Base-by-base conservation (phyloP, 768 basidiomycete species). In the Trametes sanguinea region DNA sequence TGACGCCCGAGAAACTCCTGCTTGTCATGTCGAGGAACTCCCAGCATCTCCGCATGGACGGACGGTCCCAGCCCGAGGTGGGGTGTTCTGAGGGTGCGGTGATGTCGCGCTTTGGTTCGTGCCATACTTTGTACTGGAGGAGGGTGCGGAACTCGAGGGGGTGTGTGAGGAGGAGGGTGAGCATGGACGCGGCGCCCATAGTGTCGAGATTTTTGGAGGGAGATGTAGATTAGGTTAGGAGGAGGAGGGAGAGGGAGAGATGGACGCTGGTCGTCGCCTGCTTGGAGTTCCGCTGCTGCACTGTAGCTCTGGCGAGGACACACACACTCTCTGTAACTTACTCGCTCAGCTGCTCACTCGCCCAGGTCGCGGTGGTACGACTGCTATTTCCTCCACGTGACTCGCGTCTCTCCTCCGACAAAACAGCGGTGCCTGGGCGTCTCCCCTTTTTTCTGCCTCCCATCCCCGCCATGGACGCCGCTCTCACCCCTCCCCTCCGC, bases 41-140 rank as follows among this genome's bases (percentile, higher is more conserved):
- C 95, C 95, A 98, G 71, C 95, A 98, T 45, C 85, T 80, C 58
- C 86, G 84, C 96, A 99, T 99, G 8, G 85, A 79, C 42, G 82
- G 71, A 58, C 96, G 80, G 76, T 97, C 87, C 87, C 91, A 98
- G 45, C 93, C 93, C 1, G 94, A 91, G 17, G 88, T 86, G 0
- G 82, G 77, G 67, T 90, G 85, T 68, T 98, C 92, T 64, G 82
- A 76, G 59, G 85, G 77, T 2, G 85, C 80, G 46, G 90, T 86
- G 68, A 98, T 91, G 69, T 95, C 92, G 67, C 94, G 86, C 69
- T 86, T 86, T 65, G 83, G 80, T 62, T 94, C 88, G 75, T 94
- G 85, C 76, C 88, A 95, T 37, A 97, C 67, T 68, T 84, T 85
- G 79, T 88, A 98, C 69, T 94, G 90, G 29, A 95, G 67, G 37